These are phyloP conservation scores for Spathaspora sp. DNA, from an alignment of 1,139 yeast species.

Conservation along the genomic window DNA sequence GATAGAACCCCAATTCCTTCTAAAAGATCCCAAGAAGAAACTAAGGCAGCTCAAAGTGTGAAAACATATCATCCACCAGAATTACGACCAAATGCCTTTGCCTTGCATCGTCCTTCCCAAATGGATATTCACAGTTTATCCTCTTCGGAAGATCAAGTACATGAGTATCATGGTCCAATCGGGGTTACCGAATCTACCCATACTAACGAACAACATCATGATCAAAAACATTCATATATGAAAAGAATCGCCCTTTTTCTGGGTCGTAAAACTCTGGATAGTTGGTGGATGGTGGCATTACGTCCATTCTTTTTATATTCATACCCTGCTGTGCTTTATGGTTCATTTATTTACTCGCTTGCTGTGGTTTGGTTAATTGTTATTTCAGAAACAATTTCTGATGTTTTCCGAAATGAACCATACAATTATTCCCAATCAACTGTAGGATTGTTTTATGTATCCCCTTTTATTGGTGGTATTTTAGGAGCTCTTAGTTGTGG, in stretches of 20 bases:
- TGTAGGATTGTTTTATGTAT: constrained; percentile 57
- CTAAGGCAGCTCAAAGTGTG: constrained; percentile 49
- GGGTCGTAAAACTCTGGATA: constrained; percentile 51
- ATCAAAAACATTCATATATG: constrained; percentile 17
- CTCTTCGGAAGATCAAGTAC: constrained; percentile 16
- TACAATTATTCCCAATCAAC: constrained; percentile 49
- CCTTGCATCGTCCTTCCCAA: constrained; percentile 20
- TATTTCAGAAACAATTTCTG: constrained; percentile 56
- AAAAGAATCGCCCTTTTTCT: constrained; percentile 25
- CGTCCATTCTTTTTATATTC: constrained; percentile 54
- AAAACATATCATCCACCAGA: constrained; percentile 26
- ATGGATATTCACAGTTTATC: constrained; percentile 21
- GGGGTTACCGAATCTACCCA: constrained; percentile 17
- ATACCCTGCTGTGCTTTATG: constrained; percentile 56
- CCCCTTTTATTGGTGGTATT: constrained; percentile 61
- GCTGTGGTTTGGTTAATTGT: constrained; percentile 67
- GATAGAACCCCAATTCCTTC: constrained; percentile 54
- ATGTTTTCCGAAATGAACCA: constrained; percentile 45
- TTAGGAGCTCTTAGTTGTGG: constrained; percentile 59
- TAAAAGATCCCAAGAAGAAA: constrained; percentile 49
- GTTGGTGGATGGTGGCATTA: constrained; percentile 58
- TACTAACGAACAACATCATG: background rate
- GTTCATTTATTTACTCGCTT: constrained; percentile 52
- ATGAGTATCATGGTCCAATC: constrained; percentile 15
- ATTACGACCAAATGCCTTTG: constrained; percentile 36